Base-by-base conservation (phyloP, 202 grass and related monocot species). In the Setaria italica region DNA sequence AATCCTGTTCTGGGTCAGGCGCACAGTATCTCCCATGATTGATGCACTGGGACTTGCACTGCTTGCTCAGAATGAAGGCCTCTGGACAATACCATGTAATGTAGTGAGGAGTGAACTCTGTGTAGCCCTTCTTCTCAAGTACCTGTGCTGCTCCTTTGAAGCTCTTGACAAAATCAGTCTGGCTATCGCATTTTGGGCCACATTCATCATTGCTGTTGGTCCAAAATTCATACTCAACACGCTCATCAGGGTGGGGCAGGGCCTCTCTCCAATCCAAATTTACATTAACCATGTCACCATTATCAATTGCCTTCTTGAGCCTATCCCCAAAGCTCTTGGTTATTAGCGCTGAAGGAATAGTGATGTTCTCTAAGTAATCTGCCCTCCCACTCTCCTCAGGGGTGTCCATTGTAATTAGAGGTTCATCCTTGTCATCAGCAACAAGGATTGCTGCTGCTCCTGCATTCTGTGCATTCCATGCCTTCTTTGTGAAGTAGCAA, bases 201-300 rank as follows among this genome's bases (percentile, higher is more conserved):
- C 95, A 97, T 85, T 97, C 95, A 75, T 97, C 95, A 63, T 97
- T 97, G 46, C 92, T 94, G 53, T 97, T 97, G 3, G 92, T 97
- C 95, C 95, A 97, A 43, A 97, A 94, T 37, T 97, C 95, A 20
- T 95, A 97, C 77, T 97, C 95, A 11, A 97, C 92, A 58, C 87
- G 88, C 32, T 97, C 92, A 74, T 98, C 95, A 81, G 95, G 95
- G 75, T 98, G 95, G 21, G 92, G 95, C 53, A 95, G 85, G 57
- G 95, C 92, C 67, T 97, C 95, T 56, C 92, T 90, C 95, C 95
- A 98, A 80, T 98, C 95, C 55, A 98, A 84, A 83, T 98, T 98
- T 47, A 98, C 95, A 86, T 89, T 98, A 67, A 98, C 89, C 95
- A 98, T 98, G 29, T 97, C 89, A n/a, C 95, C 92, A 0, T 89